Evolutionary conservation across 495 filamentous ascomycete genomes (phyloP).

Genomic region (Annulohypoxylon moriforme): DNA sequence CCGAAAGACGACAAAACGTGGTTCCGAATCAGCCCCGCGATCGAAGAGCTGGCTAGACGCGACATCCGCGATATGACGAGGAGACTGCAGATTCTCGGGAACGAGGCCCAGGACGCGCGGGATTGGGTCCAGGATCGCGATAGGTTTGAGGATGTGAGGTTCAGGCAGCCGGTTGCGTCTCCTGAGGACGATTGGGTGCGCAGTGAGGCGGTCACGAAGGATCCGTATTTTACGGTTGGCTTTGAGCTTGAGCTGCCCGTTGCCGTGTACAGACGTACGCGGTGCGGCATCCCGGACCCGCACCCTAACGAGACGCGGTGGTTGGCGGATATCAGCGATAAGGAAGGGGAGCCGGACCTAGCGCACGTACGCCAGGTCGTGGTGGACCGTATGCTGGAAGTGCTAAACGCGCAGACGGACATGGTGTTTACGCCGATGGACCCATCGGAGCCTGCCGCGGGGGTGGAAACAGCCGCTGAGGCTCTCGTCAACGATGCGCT

Average conservation of each 20-base stretch:
- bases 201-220: background rate
- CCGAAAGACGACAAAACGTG: background rate
- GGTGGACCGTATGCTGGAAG: background rate
- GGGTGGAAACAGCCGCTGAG: background rate
- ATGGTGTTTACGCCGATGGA: slow-evolving; percentile 12
- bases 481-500: too few species aligned
- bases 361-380: background rate
- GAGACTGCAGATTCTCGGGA: background rate
- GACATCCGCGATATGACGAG: background rate
- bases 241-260: slow-evolving; percentile 35
- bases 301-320: slow-evolving; percentile 14
- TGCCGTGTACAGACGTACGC: slow-evolving; percentile 1
- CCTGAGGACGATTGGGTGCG: background rate
- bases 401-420: slow-evolving; percentile 24
- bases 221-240: slow-evolving; percentile 8
- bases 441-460: background rate
- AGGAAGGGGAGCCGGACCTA: background rate
- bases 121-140: background rate
- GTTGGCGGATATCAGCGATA: background rate
- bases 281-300: background rate
- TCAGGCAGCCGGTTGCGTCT: background rate
- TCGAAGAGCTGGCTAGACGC: background rate
- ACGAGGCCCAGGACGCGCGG: background rate
- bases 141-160: background rate
- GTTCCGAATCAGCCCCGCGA: background rate